These are phyloP conservation scores for Aspergillus bombycis DNA, from an alignment of 2,329 filamentous ascomycete species.

Conservation along the genomic window DNA sequence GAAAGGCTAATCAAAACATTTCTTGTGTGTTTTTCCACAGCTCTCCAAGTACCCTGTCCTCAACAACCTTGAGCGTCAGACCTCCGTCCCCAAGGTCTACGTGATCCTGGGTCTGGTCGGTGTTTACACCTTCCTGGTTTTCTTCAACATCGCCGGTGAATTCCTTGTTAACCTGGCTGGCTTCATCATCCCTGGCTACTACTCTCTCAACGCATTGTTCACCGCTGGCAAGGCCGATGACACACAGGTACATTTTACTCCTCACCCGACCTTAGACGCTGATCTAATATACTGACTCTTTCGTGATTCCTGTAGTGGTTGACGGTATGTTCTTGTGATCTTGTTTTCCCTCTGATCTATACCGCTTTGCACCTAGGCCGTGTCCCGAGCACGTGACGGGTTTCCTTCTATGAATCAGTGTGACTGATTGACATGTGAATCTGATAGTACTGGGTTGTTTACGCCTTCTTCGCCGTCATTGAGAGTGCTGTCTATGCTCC, in stretches of 20 bases:
- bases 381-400: conserved; percentile 29
- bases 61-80: conserved; percentile 71
- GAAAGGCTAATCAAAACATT: conserved; percentile 17
- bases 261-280: background rate
- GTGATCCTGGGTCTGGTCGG: conserved; percentile 65
- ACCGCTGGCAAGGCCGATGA: conserved; percentile 63
- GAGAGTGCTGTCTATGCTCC: conserved; percentile 68
- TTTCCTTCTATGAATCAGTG: conserved; percentile 9
- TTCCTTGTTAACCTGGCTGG: conserved; percentile 70
- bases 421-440: conserved; percentile 24
- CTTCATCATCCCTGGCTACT: conserved; percentile 68
- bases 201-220: conserved; percentile 67
- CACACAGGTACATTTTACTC: conserved; percentile 58
- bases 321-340: conserved; percentile 50
- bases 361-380: conserved; percentile 10
- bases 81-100: conserved; percentile 70
- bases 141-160: conserved; percentile 72
- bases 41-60: conserved; percentile 69
- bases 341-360: conserved; percentile 12
- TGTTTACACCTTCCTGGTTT: conserved; percentile 71
- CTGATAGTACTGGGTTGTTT: conserved; percentile 68
- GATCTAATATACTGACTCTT: conserved; percentile 14
- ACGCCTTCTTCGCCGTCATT: conserved; percentile 66
- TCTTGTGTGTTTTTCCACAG: conserved; percentile 40
- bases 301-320: conserved; percentile 56